Conservation (phyloP, 371 early-diverging fungal genomes). For the Choanephora cucurbitarum region DNA sequence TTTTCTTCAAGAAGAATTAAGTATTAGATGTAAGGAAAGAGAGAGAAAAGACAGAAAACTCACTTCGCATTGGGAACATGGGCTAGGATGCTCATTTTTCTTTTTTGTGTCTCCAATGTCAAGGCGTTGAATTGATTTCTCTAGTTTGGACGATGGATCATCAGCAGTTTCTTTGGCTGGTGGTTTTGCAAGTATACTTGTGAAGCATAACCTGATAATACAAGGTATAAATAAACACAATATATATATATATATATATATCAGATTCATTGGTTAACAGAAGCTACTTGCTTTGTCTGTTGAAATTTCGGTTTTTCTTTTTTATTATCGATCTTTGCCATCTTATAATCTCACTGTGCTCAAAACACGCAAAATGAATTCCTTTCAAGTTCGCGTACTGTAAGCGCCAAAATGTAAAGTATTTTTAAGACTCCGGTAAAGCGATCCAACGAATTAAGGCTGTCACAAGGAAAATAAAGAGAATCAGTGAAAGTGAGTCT, state of each 20-base stretch:
- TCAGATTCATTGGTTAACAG: not conserved
- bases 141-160: conserved; percentile 11
- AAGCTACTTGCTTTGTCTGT: conserved; percentile 23
- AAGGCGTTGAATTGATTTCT: conserved; percentile 13
- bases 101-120: conserved; percentile 6
- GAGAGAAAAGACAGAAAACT: not conserved
- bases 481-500: no score
- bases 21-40: not conserved
- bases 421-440: no score
- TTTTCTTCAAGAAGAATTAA: not conserved
- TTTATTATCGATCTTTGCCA: not conserved
- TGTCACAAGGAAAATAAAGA: no score
- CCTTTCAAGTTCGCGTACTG: no score
- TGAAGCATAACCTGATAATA: conserved; percentile 14
- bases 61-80: conserved; percentile 17
- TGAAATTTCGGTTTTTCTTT: conserved; percentile 23
- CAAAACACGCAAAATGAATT: no score
- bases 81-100: not conserved
- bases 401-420: no score
- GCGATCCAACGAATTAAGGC: no score
- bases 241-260: no score
- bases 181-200: not conserved
- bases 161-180: conserved; percentile 2
- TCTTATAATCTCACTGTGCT: no score
- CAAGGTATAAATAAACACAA: not conserved